These are phyloP conservation scores for Mycena polygramma DNA, from an alignment of 768 basidiomycete genomes.

Conservation along the genomic window DNA sequence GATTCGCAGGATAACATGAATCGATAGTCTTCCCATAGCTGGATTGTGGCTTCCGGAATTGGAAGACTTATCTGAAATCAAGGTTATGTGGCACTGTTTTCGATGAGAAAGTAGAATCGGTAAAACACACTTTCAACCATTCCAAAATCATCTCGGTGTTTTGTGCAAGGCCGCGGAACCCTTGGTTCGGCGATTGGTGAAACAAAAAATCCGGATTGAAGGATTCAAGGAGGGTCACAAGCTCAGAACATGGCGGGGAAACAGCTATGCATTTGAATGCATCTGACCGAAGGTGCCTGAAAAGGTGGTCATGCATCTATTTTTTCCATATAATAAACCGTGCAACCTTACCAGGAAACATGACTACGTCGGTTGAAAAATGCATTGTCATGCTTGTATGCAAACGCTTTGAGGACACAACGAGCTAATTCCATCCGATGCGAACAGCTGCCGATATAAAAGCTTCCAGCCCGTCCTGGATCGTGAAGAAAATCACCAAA, in stretches of 20 bases:
- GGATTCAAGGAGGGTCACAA: neutral
- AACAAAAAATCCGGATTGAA: neutral
- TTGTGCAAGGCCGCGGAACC: no score
- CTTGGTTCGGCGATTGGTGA: no score
- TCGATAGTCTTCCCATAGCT: neutral
- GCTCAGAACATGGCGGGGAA: neutral
- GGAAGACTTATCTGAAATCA: neutral
- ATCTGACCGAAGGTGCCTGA: neutral
- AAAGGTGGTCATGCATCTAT: no score
- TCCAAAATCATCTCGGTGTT: neutral
- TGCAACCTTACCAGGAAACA: neutral
- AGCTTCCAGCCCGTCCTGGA: neutral
- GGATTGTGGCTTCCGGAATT: neutral
- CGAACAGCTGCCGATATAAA: neutral
- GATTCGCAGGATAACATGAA: neutral
- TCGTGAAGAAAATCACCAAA: neutral
- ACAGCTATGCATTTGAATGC: neutral
- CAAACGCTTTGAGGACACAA: neutral
- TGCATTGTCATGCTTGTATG: neutral
- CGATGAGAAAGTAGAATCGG: neutral
- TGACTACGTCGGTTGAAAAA: neutral
- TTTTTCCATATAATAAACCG: neutral
- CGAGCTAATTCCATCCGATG: neutral
- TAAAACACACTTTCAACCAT: neutral
- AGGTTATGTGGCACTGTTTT: neutral